These are phyloP conservation scores for Trichoderma brevicompactum DNA, from an alignment of 2,329 filamentous ascomycete species.

Conservation along the genomic window DNA sequence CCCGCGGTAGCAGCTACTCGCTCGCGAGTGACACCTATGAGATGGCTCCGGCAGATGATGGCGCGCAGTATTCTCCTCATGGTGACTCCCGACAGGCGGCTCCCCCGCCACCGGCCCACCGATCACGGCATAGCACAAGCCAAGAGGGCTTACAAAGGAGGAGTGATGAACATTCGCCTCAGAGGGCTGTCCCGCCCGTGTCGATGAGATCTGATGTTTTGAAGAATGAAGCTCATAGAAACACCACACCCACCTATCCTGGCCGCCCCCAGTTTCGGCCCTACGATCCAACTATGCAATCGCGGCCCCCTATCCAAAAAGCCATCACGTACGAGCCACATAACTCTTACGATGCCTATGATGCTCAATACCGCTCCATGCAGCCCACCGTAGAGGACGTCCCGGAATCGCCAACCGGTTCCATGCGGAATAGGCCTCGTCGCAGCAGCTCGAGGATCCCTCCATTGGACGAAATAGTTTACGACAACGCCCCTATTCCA, in stretches of 20 bases:
- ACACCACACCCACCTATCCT: conserved; percentile 56
- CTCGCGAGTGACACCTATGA: conserved; percentile 43
- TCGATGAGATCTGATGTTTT: conserved; percentile 64
- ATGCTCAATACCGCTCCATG: conserved; percentile 55
- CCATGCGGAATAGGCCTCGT: conserved; percentile 37
- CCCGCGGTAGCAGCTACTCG: conserved; percentile 39
- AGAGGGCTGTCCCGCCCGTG: conserved; percentile 52
- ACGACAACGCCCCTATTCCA: conserved; percentile 47
- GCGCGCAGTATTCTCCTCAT: conserved; percentile 41
- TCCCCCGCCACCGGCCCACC: conserved; percentile 61
- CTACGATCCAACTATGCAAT: conserved; percentile 52
- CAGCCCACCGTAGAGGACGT: conserved; percentile 68
- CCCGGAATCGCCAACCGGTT: conserved; percentile 54
- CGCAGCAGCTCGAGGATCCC: conserved; percentile 35
- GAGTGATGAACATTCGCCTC: conserved; percentile 48
- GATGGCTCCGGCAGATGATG: conserved; percentile 39
- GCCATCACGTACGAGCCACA: conserved; percentile 40
- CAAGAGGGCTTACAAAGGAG: conserved; percentile 49
- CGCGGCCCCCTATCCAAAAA: conserved; percentile 8
- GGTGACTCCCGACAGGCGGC: conserved; percentile 50
- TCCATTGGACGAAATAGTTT: conserved; percentile 45
- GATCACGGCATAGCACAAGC: conserved; percentile 51
- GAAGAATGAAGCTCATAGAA: conserved; percentile 60
- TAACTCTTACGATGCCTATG: conserved; percentile 57
- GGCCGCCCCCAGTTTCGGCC: conserved; percentile 58